Evolutionary conservation across 2,329 filamentous ascomycete species (phyloP).

Genomic region (Chaetomiaceae sp.): DNA sequence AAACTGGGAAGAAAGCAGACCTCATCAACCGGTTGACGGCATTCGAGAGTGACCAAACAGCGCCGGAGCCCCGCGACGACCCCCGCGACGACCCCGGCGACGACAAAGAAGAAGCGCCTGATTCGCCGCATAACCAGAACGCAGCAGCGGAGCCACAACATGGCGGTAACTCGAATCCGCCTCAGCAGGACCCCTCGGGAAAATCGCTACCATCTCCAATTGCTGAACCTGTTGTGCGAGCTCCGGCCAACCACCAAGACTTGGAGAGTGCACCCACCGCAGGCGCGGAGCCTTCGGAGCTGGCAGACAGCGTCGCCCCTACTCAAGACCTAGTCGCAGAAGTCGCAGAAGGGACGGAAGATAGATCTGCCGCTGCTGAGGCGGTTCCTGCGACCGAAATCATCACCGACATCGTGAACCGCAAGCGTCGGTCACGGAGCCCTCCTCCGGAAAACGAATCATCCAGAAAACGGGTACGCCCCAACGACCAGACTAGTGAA

Average conservation of each 20-base stretch:
- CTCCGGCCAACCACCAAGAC: neutral
- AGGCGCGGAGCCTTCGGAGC: neutral
- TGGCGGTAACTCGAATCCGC: neutral
- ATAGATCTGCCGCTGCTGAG: neutral
- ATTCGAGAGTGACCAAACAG: slow-evolving; percentile 32
- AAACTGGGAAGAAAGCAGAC: slow-evolving; percentile 67
- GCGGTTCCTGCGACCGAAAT: slow-evolving; percentile 20
- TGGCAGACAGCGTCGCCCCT: neutral
- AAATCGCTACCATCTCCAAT: neutral
- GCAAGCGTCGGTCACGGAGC: slow-evolving; percentile 28
- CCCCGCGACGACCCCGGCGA: slow-evolving; percentile 1
- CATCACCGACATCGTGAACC: slow-evolving; percentile 21
- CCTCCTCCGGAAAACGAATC: slow-evolving; percentile 25
- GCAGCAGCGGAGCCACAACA: neutral
- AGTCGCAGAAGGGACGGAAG: neutral
- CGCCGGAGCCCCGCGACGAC: slow-evolving; percentile 9
- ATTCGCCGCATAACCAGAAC: slow-evolving; percentile 4
- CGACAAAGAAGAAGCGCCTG: slow-evolving; percentile 5
- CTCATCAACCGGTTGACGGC: slow-evolving; percentile 61
- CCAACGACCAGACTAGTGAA: slow-evolving; percentile 6
- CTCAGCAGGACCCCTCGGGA: neutral
- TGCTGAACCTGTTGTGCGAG: slow-evolving; percentile 1
- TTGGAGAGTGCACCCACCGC: neutral
- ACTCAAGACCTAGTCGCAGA: neutral
- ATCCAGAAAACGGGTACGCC: slow-evolving; percentile 24